Evolutionary conservation across 208 protist genomes (phyloP).

Genomic region (Tritrichomonas musculus): DNA sequence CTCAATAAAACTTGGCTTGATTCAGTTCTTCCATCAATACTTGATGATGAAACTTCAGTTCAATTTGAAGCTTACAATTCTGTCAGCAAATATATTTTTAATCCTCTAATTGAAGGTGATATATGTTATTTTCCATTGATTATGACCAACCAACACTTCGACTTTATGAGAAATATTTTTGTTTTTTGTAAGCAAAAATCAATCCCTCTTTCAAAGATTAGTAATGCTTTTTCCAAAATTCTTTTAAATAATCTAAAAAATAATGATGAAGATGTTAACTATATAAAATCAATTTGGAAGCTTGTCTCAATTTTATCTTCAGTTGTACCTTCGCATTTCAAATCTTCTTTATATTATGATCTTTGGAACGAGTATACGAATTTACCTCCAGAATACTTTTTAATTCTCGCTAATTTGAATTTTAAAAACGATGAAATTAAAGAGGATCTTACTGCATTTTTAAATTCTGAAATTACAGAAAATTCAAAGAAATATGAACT

Average conservation of each 20-base stretch:
- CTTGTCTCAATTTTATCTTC: no score
- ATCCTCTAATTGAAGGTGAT: neutral
- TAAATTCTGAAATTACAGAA: neutral
- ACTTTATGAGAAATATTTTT: neutral
- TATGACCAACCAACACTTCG: neutral
- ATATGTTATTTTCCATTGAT: neutral
- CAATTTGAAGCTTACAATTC: neutral
- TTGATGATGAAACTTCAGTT: neutral
- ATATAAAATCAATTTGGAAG: no score
- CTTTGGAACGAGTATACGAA: neutral
- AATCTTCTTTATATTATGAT: no score
- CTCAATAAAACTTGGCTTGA: neutral
- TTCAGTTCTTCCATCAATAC: neutral
- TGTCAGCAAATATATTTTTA: neutral
- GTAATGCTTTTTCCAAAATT: no score
- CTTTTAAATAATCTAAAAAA: no score
- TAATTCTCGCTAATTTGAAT: neutral
- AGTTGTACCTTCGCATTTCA: no score
- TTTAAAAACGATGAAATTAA: neutral
- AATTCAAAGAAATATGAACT: no score
- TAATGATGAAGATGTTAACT: no score
- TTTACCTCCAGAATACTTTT: conserved; percentile 3
- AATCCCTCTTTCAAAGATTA: no score
- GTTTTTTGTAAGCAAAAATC: no score
- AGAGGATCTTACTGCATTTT: neutral